A percentile compares a stretch with the other conserved stretches of the same genome.
Conservation (phyloP, 257 asterid species). For the Solanum infundibuliforme region DNA sequence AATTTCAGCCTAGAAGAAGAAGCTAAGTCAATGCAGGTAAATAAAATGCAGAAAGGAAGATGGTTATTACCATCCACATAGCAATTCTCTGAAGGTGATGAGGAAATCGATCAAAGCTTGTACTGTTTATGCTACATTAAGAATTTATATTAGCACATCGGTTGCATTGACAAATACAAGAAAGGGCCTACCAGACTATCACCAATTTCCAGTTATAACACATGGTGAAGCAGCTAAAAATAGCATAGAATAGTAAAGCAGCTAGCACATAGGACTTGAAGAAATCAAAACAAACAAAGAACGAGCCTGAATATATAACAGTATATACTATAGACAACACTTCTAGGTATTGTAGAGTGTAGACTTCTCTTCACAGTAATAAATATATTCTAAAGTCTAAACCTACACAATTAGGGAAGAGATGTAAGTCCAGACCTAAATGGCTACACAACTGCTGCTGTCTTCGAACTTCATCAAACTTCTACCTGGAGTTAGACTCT, state of each 20-base stretch:
- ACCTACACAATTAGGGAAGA: not conserved
- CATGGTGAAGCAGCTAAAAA: not conserved
- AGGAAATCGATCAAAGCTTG: not conserved
- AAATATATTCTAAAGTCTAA: not conserved
- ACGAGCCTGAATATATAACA: not conserved
- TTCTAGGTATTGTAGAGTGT: not conserved
- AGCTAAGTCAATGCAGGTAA: not conserved
- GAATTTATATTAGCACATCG: not conserved
- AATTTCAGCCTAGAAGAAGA: conserved; percentile 48
- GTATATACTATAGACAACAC: not conserved
- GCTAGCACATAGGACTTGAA: not conserved
- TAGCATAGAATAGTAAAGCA: not conserved
- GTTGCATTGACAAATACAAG: not conserved
- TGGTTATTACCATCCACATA: not conserved
- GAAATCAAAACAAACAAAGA: not conserved
- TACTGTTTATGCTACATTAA: not conserved
- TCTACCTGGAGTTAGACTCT: not conserved
- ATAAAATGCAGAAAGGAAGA: not conserved
- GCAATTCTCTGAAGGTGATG: not conserved
- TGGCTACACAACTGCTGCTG: not conserved
- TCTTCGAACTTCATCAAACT: not conserved
- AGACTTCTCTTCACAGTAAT: not conserved
- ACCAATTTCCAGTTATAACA: not conserved
- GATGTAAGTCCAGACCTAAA: not conserved
- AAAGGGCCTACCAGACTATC: not conserved